phyloP scores from a whole-genome alignment of 73 alveolate species.

The Tetrahymena elliotti region DNA sequence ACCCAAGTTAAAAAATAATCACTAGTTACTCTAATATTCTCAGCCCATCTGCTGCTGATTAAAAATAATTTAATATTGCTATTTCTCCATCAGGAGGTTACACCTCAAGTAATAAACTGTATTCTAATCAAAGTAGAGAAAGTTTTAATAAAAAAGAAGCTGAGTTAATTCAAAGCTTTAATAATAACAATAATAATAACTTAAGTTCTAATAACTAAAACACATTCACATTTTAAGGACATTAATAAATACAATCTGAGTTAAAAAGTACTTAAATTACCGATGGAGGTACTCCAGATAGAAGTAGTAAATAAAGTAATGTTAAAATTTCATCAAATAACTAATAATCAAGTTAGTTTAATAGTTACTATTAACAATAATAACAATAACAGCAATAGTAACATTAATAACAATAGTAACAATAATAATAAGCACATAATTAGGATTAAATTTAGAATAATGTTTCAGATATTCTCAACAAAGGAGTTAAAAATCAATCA shows the following conservation, averaged over 20 bases:
- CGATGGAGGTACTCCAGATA: neutral
- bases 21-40: neutral
- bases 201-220: neutral
- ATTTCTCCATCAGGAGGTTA: neutral
- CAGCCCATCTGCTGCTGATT: neutral
- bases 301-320: neutral
- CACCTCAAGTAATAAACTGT: neutral
- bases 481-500: neutral
- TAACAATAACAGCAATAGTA: too few relatives aligned
- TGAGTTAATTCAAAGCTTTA: neutral
- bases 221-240: neutral
- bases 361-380: neutral
- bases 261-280: neutral
- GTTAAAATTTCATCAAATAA: neutral
- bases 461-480: neutral
- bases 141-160: neutral
- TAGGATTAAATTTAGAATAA: too few relatives aligned
- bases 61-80: neutral
- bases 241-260: neutral
- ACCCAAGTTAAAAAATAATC: neutral
- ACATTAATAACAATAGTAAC: too few relatives aligned
- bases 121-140: neutral
- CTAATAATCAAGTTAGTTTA: neutral
- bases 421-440: neutral
- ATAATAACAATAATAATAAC: neutral